Percentiles rank a stretch among this genome's conserved stretches.
Conservation (phyloP, 2,329 filamentous ascomycete genomes). For the Aspergillus versicolor region DNA sequence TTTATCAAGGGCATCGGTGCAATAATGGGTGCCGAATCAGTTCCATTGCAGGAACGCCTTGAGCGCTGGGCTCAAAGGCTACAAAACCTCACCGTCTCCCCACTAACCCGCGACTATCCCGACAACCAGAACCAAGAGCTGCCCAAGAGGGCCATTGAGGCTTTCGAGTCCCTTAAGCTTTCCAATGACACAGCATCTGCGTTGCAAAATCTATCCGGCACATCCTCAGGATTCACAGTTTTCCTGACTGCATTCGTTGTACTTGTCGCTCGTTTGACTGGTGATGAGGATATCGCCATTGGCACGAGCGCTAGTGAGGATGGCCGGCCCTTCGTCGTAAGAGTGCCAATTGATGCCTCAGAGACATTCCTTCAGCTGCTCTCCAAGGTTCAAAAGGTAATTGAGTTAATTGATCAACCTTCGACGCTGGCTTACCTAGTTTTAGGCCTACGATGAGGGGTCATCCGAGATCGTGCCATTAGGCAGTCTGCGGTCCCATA, state of each 20-base stretch:
- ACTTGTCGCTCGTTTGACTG: conserved; percentile 47
- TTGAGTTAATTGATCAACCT: neutral
- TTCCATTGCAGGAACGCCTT: conserved; percentile 38
- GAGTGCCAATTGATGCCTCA: conserved; percentile 40
- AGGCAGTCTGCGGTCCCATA: conserved; percentile 39
- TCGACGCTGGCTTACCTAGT: conserved; percentile 5
- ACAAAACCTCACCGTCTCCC: conserved; percentile 44
- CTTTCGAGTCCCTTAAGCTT: conserved; percentile 42
- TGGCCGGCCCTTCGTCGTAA: conserved; percentile 47
- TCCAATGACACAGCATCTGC: conserved; percentile 36
- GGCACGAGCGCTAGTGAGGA: conserved; percentile 45
- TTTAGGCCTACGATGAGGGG: conserved; percentile 41
- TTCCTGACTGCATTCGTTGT: conserved; percentile 46
- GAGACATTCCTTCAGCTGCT: conserved; percentile 44
- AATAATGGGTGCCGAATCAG: conserved; percentile 35
- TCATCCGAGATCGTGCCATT: conserved; percentile 44
- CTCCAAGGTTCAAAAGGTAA: conserved; percentile 41
- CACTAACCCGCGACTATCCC: conserved; percentile 46
- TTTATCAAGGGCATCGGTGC: conserved; percentile 15
- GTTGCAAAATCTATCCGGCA: conserved; percentile 38
- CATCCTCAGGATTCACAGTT: conserved; percentile 39
- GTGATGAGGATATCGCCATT: conserved; percentile 50
- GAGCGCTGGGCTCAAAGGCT: conserved; percentile 43
- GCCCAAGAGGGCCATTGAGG: conserved; percentile 42
- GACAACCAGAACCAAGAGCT: conserved; percentile 37